phyloP scores from a whole-genome alignment of 768 basidiomycete genomes.

The Kwoniella bestiolae region DNA sequence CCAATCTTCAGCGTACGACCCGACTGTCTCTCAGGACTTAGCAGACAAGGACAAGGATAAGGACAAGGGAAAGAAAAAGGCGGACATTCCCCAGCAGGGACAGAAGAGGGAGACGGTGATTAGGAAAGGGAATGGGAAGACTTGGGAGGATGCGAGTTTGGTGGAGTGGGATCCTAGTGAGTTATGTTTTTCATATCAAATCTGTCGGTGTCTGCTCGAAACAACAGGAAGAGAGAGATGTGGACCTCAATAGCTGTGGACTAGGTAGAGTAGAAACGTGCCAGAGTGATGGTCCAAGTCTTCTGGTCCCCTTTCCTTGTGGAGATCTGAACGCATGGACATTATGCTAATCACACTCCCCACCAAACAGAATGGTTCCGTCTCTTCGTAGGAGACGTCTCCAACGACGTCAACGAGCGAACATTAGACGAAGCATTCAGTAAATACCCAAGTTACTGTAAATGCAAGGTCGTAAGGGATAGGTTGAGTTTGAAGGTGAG shows the following conservation, averaged over 20 bases:
- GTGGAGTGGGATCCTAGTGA: conserved; percentile 96
- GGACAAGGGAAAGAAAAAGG: conserved; percentile 8
- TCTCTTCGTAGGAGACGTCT: conserved; percentile 94
- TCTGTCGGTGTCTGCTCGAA: too few species aligned
- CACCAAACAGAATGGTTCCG: conserved; percentile 82
- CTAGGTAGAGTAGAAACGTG: too few species aligned
- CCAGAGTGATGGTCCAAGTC: too few species aligned
- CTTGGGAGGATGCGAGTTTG: conserved; percentile 97
- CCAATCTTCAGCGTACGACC: conserved; percentile 45
- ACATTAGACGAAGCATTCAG: conserved; percentile 90
- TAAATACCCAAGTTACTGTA: conserved; percentile 89
- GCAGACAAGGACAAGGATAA: background rate
- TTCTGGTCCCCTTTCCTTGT: background rate
- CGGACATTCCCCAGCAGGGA: conserved; percentile 7
- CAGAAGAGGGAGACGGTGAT: conserved; percentile 87
- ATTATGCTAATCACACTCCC: conserved; percentile 4
- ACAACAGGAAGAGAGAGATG: too few species aligned
- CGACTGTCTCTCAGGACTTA: conserved; percentile 11
- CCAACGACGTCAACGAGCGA: conserved; percentile 97
- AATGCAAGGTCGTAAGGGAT: conserved; percentile 93
- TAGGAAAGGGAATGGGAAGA: conserved; percentile 91
- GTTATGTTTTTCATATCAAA: conserved; percentile 56
- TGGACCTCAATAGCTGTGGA: too few species aligned
- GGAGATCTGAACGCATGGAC: background rate
- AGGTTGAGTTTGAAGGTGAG: conserved; percentile 87